Evolutionary conservation across 2,329 filamentous ascomycete genomes (phyloP).

Genomic region (Calycina marina): DNA sequence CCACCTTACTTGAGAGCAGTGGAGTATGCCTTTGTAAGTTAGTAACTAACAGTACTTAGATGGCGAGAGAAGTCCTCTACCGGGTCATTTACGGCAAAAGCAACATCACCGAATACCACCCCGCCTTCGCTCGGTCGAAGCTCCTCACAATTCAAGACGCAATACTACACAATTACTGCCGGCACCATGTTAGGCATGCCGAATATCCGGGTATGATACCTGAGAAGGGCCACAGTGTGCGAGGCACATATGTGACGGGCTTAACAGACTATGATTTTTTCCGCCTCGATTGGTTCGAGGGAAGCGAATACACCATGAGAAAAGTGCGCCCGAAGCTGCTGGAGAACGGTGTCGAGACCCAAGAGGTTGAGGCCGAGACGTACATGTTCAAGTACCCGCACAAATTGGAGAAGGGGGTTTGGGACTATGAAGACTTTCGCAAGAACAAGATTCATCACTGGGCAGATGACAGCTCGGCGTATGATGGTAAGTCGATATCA

Average conservation of each 20-base stretch:
- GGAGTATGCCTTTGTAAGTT: too few relatives aligned
- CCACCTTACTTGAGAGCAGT: too few relatives aligned
- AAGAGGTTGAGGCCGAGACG: constrained; percentile 25
- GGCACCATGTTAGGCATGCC: constrained; percentile 49
- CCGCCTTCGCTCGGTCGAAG: constrained; percentile 9
- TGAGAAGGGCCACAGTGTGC: constrained; percentile 40
- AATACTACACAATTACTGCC: constrained; percentile 54
- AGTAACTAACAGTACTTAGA: too few relatives aligned
- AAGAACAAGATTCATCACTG: constrained; percentile 50
- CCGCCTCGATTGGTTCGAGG: constrained; percentile 71
- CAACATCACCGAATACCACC: constrained; percentile 28
- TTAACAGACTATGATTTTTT: constrained; percentile 61
- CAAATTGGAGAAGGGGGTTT: constrained; percentile 60
- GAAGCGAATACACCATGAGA: constrained; percentile 50
- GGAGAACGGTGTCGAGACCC: constrained; percentile 24
- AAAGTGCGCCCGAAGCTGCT: constrained; percentile 21
- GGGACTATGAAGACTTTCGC: constrained; percentile 76
- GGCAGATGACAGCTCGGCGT: constrained; percentile 11
- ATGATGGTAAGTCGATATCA: constrained; percentile 7
- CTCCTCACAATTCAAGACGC: constrained; percentile 55
- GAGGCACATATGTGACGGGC: constrained; percentile 62
- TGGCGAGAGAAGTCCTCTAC: constrained; percentile 73
- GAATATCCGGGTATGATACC: constrained; percentile 71
- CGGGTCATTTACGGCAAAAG: constrained; percentile 52
- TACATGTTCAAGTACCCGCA: constrained; percentile 45